These are phyloP conservation scores for Solanum clarkiae DNA, from an alignment of 257 asterid species.

Conservation along the genomic window DNA sequence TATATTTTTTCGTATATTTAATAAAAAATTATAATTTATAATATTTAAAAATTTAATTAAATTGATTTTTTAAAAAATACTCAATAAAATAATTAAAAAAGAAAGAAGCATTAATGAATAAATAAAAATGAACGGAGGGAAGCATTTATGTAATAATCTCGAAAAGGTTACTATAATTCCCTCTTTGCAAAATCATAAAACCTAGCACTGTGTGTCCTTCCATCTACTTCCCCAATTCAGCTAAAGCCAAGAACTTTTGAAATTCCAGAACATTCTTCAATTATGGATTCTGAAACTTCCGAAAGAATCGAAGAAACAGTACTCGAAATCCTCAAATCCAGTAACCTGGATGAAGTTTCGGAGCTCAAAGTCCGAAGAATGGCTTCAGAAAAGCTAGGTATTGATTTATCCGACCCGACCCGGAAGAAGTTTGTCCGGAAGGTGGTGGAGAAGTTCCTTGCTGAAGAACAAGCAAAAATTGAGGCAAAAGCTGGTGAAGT, in stretches of 20 bases:
- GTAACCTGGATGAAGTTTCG: conserved; percentile 69
- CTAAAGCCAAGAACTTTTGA: not conserved
- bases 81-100: too few species aligned
- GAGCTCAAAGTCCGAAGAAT: conserved; percentile 73
- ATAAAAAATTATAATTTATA: too few species aligned
- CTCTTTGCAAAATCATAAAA: not conserved
- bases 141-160: not conserved
- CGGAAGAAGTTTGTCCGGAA: conserved; percentile 54
- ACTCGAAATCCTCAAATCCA: conserved; percentile 39
- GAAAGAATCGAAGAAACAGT: conserved; percentile 51
- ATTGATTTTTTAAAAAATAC: too few species aligned
- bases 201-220: not conserved
- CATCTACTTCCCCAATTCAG: not conserved
- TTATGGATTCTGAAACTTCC: conserved; percentile 58
- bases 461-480: conserved; percentile 28
- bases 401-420: conserved; percentile 62
- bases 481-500: conserved; percentile 8
- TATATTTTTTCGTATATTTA: too few species aligned
- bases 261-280: too few species aligned
- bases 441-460: conserved; percentile 64
- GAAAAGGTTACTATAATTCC: not conserved
- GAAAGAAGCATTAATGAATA: not conserved
- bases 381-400: conserved; percentile 63
- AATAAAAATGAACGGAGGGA: not conserved
- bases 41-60: too few species aligned